Evolutionary conservation across 1,284 basidiomycete species (phyloP).

Genomic region (Abortiporus biennis): DNA sequence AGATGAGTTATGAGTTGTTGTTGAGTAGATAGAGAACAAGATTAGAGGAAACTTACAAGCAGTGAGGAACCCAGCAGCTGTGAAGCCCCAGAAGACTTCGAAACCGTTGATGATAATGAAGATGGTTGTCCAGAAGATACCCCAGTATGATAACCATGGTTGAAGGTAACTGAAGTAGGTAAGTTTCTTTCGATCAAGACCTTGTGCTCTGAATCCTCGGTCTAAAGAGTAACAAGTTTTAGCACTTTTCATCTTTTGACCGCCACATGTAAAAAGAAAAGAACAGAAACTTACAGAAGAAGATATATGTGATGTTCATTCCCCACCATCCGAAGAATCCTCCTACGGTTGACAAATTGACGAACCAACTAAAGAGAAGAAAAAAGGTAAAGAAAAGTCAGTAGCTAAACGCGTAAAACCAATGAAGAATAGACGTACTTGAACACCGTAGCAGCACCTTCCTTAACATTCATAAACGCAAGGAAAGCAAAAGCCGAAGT

Average conservation of each 20-base stretch:
- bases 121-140: constrained; percentile 30
- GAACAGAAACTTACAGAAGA: constrained; percentile 46
- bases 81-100: constrained; percentile 40
- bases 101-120: constrained; percentile 36
- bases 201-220: constrained; percentile 53
- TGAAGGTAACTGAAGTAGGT: constrained; percentile 47
- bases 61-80: constrained; percentile 53
- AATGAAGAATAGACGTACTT: constrained; percentile 17
- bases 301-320: constrained; percentile 70
- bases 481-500: constrained; percentile 40
- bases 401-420: neutral
- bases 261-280: constrained; percentile 7
- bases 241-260: neutral
- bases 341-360: constrained; percentile 51
- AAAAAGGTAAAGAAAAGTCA: neutral
- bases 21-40: neutral
- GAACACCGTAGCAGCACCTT: constrained; percentile 30
- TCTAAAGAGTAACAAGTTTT: constrained; percentile 29
- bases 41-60: constrained; percentile 35
- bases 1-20: neutral
- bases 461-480: constrained; percentile 42
- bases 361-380: constrained; percentile 36
- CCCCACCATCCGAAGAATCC: constrained; percentile 65
- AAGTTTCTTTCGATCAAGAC: constrained; percentile 46
- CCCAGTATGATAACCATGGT: constrained; percentile 32